Evolutionary conservation across 1,139 yeast genomes (phyloP).

Genomic region (Diutina ranongensis): DNA sequence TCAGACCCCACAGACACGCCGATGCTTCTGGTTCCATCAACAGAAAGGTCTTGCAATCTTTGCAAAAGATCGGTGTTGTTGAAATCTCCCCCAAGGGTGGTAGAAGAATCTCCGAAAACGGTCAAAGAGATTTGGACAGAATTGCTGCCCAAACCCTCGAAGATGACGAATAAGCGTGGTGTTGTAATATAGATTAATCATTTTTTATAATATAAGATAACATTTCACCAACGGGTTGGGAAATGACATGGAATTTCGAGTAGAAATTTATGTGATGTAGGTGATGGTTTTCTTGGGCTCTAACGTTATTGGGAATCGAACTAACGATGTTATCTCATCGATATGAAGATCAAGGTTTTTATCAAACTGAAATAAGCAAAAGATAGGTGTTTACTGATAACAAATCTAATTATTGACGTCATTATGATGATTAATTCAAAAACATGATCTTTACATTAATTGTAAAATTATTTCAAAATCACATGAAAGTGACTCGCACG

Average conservation of each 20-base stretch:
- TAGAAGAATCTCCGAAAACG: slow-evolving; percentile 98
- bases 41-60: slow-evolving; percentile 97
- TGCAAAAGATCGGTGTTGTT: slow-evolving; percentile 95
- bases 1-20: slow-evolving; percentile 97
- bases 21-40: slow-evolving; percentile 98
- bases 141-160: slow-evolving; percentile 98
- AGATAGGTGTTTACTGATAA: too few species aligned
- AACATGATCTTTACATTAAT: too few species aligned
- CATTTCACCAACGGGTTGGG: slow-evolving; percentile 6
- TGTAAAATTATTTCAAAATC: too few species aligned
- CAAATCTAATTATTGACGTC: too few species aligned
- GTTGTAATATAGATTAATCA: slow-evolving; percentile 3
- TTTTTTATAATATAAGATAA: slow-evolving; percentile 2
- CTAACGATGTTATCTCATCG: too few species aligned
- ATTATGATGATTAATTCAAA: too few species aligned
- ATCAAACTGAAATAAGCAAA: too few species aligned
- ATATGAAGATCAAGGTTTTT: too few species aligned
- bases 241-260: background rate
- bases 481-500: too few species aligned
- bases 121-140: slow-evolving; percentile 99
- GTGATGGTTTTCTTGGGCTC: too few species aligned
- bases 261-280: background rate
- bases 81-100: slow-evolving; percentile 98
- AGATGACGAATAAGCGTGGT: slow-evolving; percentile 53
- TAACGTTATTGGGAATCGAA: too few species aligned